phyloP scores from a whole-genome alignment of 1,284 basidiomycete genomes.

The Cystobasidium sp. region DNA sequence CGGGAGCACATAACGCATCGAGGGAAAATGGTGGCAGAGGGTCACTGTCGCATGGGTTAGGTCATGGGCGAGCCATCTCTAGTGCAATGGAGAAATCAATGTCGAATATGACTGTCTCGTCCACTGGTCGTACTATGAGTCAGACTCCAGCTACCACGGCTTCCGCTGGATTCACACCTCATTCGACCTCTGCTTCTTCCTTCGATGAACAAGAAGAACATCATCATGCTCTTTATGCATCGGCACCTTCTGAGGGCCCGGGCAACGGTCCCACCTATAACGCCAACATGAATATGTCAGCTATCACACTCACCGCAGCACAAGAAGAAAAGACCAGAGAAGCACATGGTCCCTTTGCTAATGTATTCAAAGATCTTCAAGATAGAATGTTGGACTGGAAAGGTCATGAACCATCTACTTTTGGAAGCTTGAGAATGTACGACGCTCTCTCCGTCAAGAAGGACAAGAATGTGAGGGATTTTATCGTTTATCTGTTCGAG shows the following conservation, averaged over 20 bases:
- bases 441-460: conserved; percentile 86
- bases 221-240: not conserved
- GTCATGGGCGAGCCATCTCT: conserved; percentile 7
- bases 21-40: not conserved
- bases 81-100: conserved; percentile 29
- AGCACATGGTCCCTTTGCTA: conserved; percentile 62
- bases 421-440: conserved; percentile 87
- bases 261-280: not conserved
- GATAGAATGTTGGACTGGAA: conserved; percentile 92
- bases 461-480: conserved; percentile 67
- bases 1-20: conserved; percentile 3
- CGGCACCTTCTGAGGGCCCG: not conserved
- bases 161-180: conserved; percentile 31
- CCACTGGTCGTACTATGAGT: not conserved
- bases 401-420: conserved; percentile 76
- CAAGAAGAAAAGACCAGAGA: conserved; percentile 40
- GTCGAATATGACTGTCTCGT: not conserved
- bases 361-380: conserved; percentile 83
- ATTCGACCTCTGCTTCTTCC: conserved; percentile 26
- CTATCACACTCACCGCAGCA: conserved; percentile 31
- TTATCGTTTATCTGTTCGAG: conserved; percentile 80
- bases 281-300: conserved; percentile 17
- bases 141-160: conserved; percentile 33
- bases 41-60: not conserved
- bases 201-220: not conserved